Base-by-base conservation (phyloP, 129 eudicot genomes). In the Flaveria ramosissima region DNA sequence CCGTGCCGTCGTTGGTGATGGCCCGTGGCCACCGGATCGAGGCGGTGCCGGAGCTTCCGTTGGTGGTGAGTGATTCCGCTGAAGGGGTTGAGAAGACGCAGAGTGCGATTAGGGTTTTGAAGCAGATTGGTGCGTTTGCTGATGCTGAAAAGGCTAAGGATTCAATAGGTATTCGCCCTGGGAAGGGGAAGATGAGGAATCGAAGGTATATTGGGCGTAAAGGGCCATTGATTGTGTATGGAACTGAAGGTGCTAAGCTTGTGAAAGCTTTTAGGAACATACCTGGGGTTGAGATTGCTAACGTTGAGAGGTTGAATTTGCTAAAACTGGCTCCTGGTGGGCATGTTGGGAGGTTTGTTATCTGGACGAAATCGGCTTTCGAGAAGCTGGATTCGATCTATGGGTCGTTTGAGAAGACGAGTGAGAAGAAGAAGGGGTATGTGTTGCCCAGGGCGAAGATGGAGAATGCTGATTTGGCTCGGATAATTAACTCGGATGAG, bases 401-500 rank as follows among this genome's bases (percentile, higher is more conserved):
- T 21, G 89, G 96, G 9, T 72, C 86, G 0, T 84, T 89, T 66
- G 94, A 89, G 19, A 89, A 86, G 81, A 63, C 67, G 0, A 84
- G 89, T 9, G 89, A 84, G 87, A 86, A 84, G 91, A 89, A 89
- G 89, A 89, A 66, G 43, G 88, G 88, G 0, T 90, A 88, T 39
- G 83, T 90, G 13, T 63, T 90, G 78, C 96, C 93, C 0, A 88
- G 96, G 86, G 76, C 88, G 0, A 90, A 90, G 85, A 90, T 90
- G 96, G 76, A 77, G 70, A 90, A 90, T 82, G 90, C 90, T 20
- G 92, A 90, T 45, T 74, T 90, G 14, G 90, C 92, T 24, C 66
- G 96, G 79, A 90, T 90, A 9, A 86, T 90, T 9, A 90, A 90
- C 61, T 88, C 92, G 0, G 96, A 90, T 82, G 96, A 90, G 82